Percentiles rank a stretch among this genome's conserved stretches.
Conservation (phyloP, 495 filamentous ascomycete genomes). For the Tuber calosporum region DNA sequence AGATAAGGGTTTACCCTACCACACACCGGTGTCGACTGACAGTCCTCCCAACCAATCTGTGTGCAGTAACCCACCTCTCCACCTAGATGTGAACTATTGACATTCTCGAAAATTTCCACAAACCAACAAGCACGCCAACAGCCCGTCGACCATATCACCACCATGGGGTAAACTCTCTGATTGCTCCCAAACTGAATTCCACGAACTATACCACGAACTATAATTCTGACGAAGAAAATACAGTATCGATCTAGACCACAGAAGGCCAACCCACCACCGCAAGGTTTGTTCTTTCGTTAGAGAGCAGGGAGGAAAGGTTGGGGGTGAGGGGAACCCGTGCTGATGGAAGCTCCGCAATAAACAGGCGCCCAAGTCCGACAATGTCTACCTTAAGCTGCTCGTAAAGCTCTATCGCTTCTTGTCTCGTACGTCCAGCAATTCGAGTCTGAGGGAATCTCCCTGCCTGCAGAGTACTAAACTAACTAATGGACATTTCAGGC, state of each 20-base stretch:
- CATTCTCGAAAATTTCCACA: conserved; percentile 32
- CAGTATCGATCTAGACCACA: conserved; percentile 58
- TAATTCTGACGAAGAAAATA: conserved; percentile 23
- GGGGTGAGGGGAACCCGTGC: conserved; percentile 31
- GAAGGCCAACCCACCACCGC: conserved; percentile 41
- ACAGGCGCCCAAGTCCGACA: conserved; percentile 88
- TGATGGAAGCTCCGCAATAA: conserved; percentile 58
- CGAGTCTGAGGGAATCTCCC: conserved; percentile 4
- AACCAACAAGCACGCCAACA: conserved; percentile 27
- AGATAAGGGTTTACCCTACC: conserved; percentile 32
- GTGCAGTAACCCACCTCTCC: conserved; percentile 23
- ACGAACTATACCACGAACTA: not conserved
- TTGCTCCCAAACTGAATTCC: conserved; percentile 10
- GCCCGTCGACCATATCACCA: conserved; percentile 28
- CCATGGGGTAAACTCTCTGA: conserved; percentile 34
- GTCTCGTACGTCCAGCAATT: conserved; percentile 62
- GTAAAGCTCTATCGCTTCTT: conserved; percentile 99
- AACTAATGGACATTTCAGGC: conserved; percentile 49
- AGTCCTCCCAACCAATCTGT: conserved; percentile 23
- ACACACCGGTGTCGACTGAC: conserved; percentile 12
- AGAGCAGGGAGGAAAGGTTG: conserved; percentile 2
- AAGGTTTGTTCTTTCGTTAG: conserved; percentile 31
- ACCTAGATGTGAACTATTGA: conserved; percentile 20
- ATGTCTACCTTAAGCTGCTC: conserved; percentile 93
- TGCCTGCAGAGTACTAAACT: conserved; percentile 9